phyloP scores from a whole-genome alignment of 1,284 basidiomycete genomes.

The Marasmius sp. region DNA sequence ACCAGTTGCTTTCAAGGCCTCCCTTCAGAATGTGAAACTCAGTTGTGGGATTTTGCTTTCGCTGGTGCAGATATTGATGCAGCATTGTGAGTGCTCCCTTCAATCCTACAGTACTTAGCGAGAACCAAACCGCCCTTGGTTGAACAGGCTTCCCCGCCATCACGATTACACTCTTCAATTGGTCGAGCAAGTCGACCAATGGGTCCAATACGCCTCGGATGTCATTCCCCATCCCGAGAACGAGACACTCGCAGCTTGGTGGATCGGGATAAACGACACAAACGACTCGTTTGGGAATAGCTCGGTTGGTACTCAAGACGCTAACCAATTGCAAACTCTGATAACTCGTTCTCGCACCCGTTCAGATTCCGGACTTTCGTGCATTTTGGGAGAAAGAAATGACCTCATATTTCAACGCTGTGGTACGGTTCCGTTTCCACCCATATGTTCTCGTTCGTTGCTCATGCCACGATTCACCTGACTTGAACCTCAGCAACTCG shows the following conservation, averaged over 20 bases:
- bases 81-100: slow-evolving; percentile 33
- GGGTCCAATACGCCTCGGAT: slow-evolving; percentile 40
- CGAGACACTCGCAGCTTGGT: slow-evolving; percentile 52
- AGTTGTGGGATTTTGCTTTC: slow-evolving; percentile 60
- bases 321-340: no score
- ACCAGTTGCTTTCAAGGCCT: slow-evolving; percentile 48
- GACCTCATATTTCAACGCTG: slow-evolving; percentile 50
- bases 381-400: slow-evolving; percentile 54
- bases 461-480: neutral
- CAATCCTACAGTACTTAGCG: neutral
- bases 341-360: neutral
- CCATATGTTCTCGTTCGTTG: neutral
- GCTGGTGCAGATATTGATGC: slow-evolving; percentile 53
- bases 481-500: slow-evolving; percentile 32
- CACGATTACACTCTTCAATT: slow-evolving; percentile 49
- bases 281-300: slow-evolving; percentile 47
- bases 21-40: slow-evolving; percentile 41
- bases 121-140: neutral
- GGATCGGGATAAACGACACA: slow-evolving; percentile 61
- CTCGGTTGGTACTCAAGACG: slow-evolving; percentile 30
- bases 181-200: slow-evolving; percentile 52
- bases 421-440: slow-evolving; percentile 33
- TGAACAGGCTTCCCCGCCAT: slow-evolving; percentile 34
- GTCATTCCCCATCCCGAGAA: slow-evolving; percentile 43
- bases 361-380: slow-evolving; percentile 45